These are phyloP conservation scores for Rhynchosporium graminicola DNA, from an alignment of 2,329 filamentous ascomycete species.

Conservation along the genomic window DNA sequence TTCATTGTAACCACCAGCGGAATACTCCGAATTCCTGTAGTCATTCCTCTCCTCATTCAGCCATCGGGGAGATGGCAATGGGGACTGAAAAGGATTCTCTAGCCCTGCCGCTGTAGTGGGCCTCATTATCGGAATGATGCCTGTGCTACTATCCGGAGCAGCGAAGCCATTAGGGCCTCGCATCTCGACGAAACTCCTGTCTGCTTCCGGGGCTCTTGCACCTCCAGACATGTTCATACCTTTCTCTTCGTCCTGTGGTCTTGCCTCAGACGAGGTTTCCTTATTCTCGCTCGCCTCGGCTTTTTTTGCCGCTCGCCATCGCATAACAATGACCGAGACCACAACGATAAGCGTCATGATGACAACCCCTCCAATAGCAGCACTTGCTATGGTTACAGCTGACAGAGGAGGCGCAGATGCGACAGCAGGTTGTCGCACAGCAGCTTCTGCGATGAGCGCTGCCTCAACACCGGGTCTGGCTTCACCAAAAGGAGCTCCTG, in stretches of 20 bases:
- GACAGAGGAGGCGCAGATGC: slow-evolving; percentile 5
- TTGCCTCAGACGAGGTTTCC: not conserved
- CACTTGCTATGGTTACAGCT: slow-evolving; percentile 8
- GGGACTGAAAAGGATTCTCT: not conserved
- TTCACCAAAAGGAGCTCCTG: not conserved
- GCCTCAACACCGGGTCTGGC: not conserved
- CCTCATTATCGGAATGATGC: not conserved
- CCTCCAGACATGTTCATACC: not conserved
- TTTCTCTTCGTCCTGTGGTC: not conserved
- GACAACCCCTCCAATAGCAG: slow-evolving; percentile 7
- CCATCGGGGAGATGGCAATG: not conserved
- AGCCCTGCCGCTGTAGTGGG: not conserved
- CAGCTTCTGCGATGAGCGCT: slow-evolving; percentile 2
- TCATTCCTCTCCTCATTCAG: not conserved
- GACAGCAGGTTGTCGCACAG: not conserved
- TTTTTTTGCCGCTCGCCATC: slow-evolving; percentile 3
- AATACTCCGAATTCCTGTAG: not conserved
- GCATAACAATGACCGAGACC: slow-evolving; percentile 8
- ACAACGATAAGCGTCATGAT: slow-evolving; percentile 11
- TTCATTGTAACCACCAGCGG: not conserved
- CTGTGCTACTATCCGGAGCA: not conserved
- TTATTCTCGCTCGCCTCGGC: not conserved
- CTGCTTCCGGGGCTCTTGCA: not conserved
- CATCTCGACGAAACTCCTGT: not conserved
- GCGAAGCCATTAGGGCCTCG: not conserved